phyloP scores from a whole-genome alignment of 169 alveolate genomes.

The Ichthyophthirius multifiliis region DNA sequence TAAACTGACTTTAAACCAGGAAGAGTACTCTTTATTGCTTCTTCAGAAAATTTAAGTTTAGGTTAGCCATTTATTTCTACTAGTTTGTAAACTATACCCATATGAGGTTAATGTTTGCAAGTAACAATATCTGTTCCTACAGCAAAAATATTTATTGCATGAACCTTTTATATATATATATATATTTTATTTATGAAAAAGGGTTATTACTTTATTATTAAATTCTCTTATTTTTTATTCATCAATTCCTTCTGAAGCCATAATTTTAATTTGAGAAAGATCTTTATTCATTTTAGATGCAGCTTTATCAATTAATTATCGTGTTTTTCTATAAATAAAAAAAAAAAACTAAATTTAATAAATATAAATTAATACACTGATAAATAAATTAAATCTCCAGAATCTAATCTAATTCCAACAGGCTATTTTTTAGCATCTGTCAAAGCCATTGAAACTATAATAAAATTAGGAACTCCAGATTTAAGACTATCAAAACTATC shows the following conservation, averaged over 20 bases:
- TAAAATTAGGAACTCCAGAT: conserved; percentile 86
- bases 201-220: background rate
- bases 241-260: conserved; percentile 87
- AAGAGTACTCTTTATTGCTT: conserved; percentile 79
- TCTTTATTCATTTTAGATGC: conserved; percentile 36
- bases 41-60: conserved; percentile 88
- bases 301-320: conserved; percentile 48
- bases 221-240: conserved; percentile 51
- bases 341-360: background rate
- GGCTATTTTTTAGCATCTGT: conserved; percentile 72
- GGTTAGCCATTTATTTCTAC: conserved; percentile 86
- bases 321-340: conserved; percentile 36
- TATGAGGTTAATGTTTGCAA: conserved; percentile 92
- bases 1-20: conserved; percentile 86
- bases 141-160: conserved; percentile 89
- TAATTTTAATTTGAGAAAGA: conserved; percentile 52
- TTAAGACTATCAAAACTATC: conserved; percentile 81
- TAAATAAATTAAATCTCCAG: conserved; percentile 87
- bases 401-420: conserved; percentile 88
- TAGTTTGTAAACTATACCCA: conserved; percentile 91
- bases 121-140: conserved; percentile 93
- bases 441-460: conserved; percentile 86
- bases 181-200: background rate
- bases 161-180: conserved; percentile 27
- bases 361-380: conserved; percentile 28